Percentiles rank a stretch among this genome's conserved stretches.
These are phyloP conservation scores for Datisca glomerata DNA, from an alignment of 306 rosid genomes.

Conservation along the genomic window DNA sequence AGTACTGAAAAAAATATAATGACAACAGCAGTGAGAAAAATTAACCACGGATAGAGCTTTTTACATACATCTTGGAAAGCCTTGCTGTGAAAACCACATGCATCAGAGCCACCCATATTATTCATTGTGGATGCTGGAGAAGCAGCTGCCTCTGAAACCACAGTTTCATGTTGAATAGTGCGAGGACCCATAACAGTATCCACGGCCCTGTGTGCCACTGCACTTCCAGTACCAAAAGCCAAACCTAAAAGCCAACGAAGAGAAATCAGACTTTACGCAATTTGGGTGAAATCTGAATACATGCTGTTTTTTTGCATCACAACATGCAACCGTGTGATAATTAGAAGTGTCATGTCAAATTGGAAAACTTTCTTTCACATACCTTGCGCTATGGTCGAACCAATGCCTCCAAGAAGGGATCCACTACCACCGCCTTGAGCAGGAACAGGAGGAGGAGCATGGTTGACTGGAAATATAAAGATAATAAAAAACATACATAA, in stretches of 20 bases:
- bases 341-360: not conserved
- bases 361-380: conserved; percentile 2
- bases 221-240: conserved; percentile 91
- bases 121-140: conserved; percentile 43
- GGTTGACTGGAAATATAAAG: conserved; percentile 29
- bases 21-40: not conserved
- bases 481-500: not conserved
- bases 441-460: conserved; percentile 78
- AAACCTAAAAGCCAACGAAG: conserved; percentile 28
- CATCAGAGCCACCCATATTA: conserved; percentile 40
- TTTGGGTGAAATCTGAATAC: too few species aligned
- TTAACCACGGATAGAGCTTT: not conserved
- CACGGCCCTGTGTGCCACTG: conserved; percentile 84
- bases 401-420: conserved; percentile 55
- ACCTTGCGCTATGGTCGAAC: conserved; percentile 93
- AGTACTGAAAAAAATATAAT: not conserved
- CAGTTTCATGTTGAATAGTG: conserved; percentile 58
- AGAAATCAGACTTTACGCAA: not conserved
- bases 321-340: too few species aligned
- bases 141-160: conserved; percentile 35
- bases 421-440: conserved; percentile 62
- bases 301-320: too few species aligned
- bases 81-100: conserved; percentile 50
- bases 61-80: conserved; percentile 77
- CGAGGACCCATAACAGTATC: conserved; percentile 86